Evolutionary conservation across 2,329 filamentous ascomycete species (phyloP).

Genomic region (Tolypocladium ovalisporum): DNA sequence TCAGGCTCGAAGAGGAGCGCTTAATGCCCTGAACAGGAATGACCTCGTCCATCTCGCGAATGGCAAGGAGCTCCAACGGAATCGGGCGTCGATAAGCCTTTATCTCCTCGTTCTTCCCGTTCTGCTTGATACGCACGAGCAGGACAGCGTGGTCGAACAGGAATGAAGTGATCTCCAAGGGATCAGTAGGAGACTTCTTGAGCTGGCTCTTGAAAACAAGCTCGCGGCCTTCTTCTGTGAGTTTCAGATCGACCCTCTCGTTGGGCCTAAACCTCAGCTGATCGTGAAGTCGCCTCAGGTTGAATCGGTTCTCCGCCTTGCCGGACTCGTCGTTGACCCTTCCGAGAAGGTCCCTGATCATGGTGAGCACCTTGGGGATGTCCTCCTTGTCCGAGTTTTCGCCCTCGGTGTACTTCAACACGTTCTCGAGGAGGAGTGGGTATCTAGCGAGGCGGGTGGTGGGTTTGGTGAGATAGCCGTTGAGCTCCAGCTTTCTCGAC

Average conservation of each 20-base stretch:
- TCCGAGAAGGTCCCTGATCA: slow-evolving; percentile 78
- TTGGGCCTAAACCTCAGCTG: slow-evolving; percentile 84
- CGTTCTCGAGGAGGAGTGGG: slow-evolving; percentile 80
- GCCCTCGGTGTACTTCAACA: slow-evolving; percentile 83
- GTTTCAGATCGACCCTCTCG: slow-evolving; percentile 84
- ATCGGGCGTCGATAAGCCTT: slow-evolving; percentile 93
- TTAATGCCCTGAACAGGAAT: slow-evolving; percentile 75
- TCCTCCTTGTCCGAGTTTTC: slow-evolving; percentile 85
- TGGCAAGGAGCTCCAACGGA: slow-evolving; percentile 82
- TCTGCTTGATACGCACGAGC: slow-evolving; percentile 80
- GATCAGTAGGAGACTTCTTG: slow-evolving; percentile 85
- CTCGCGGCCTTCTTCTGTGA: slow-evolving; percentile 88
- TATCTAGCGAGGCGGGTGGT: slow-evolving; percentile 93
- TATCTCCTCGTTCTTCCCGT: slow-evolving; percentile 87
- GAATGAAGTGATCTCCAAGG: slow-evolving; percentile 84
- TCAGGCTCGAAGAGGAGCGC: slow-evolving; percentile 76
- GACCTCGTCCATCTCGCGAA: slow-evolving; percentile 94
- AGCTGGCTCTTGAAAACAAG: slow-evolving; percentile 88
- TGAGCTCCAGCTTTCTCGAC: slow-evolving; percentile 90
- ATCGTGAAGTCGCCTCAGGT: slow-evolving; percentile 81
- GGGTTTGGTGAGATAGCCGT: slow-evolving; percentile 95
- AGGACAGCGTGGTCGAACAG: slow-evolving; percentile 94
- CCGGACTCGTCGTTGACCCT: slow-evolving; percentile 91
- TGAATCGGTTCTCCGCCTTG: slow-evolving; percentile 96
- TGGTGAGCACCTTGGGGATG: slow-evolving; percentile 75